Evolutionary conservation across 768 basidiomycete genomes (phyloP).

Genomic region (Lanmaoa pseudosensibilis): DNA sequence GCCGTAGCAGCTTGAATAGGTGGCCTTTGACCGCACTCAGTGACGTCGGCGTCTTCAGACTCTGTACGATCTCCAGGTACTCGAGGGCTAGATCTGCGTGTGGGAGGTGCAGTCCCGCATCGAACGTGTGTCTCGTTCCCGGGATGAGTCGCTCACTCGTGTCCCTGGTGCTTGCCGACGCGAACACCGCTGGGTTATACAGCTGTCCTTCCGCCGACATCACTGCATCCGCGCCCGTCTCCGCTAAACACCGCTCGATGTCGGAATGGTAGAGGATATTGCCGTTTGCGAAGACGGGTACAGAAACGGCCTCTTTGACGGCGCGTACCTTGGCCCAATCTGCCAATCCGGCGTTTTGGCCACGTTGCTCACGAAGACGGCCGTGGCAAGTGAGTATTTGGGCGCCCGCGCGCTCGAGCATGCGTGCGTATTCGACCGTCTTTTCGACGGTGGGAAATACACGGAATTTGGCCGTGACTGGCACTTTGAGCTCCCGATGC

Average conservation of each 20-base stretch:
- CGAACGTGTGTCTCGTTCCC: conserved; percentile 23
- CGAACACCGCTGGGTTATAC: conserved; percentile 87
- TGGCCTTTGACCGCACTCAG: conserved; percentile 86
- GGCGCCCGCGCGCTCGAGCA: conserved; percentile 94
- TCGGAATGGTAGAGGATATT: conserved; percentile 90
- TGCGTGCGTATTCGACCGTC: conserved; percentile 91
- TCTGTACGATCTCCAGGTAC: conserved; percentile 78
- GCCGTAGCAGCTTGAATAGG: conserved; percentile 88
- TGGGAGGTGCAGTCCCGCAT: conserved; percentile 50
- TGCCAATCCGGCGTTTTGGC: conserved; percentile 80
- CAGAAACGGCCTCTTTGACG: conserved; percentile 84
- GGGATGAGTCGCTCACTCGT: background rate
- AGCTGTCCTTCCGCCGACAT: conserved; percentile 96
- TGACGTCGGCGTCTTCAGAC: conserved; percentile 61
- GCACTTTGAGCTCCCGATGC: conserved; percentile 80
- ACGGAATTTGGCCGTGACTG: conserved; percentile 95
- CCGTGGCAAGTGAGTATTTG: conserved; percentile 96
- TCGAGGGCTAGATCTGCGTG: conserved; percentile 74
- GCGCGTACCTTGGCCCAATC: conserved; percentile 89
- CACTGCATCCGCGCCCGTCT: conserved; percentile 87
- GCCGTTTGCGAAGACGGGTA: conserved; percentile 97
- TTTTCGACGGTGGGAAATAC: conserved; percentile 83
- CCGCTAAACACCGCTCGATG: conserved; percentile 71
- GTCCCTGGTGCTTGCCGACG: conserved; percentile 23
- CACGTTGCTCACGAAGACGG: conserved; percentile 86